Evolutionary conservation across 805 yeast genomes (phyloP), one percentile per base, ranked within the genome.

Genomic region (Candida tammaniensis): DNA sequence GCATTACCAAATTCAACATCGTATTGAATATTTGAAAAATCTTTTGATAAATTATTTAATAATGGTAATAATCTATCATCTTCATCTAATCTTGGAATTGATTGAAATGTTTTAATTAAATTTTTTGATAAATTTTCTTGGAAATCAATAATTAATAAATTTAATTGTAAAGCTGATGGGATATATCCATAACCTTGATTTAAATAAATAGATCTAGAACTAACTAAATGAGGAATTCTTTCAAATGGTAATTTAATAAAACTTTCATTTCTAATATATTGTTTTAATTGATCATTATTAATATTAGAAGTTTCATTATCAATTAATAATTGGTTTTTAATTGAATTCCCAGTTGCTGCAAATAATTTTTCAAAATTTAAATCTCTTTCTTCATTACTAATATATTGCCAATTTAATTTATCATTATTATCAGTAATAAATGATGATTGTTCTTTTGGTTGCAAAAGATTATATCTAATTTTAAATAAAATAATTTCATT

Each of bases 241-340:
- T 86, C 94, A 64, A 89, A 91, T 2, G 95, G 95, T 31, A 93
- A 75, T 57, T 85, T 87, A 56, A 86, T 85, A 51, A 82, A 86
- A 36, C 68, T 69, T 48, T 86, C 94, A 31, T 65, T 71, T 23
- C 66, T 68, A 36, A 81, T 69, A 47, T 68, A 80, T 16, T 59
- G 64, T 44, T 56, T 69, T 38, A 76, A 52, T 47, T 71, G 76
- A 19, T 80, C 86, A 33, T 74, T 76, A 12, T 55, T 49, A 10
- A 66, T 59, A 35, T 41, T 40, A 33, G 54, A 45, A 10, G 46
- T 47, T 11, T 54, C 49, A 11, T 53, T 61, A 27, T 65, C 62
- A 23, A 59, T 44, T 21, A 60, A 46, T 44, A 75, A 50, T 16
- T 61, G 59, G 16, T 48, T 54, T 30, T 58, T 56, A 16, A 76